phyloP scores from a whole-genome alignment of 805 yeast species.

The Isabelozyma gotoi region DNA sequence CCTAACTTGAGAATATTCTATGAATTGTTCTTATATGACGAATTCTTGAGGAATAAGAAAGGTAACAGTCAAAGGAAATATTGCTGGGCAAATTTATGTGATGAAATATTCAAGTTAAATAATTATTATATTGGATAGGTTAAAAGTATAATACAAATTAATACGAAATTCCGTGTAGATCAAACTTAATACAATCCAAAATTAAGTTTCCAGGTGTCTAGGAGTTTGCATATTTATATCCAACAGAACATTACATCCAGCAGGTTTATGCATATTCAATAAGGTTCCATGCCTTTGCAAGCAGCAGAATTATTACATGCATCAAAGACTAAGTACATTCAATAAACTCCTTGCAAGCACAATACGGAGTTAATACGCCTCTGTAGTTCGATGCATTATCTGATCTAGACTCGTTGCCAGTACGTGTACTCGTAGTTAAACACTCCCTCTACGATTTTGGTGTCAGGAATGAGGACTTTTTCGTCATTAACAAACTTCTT shows the following conservation, averaged over 20 bases:
- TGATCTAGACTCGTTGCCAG: constrained; percentile 40
- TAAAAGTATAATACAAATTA: not conserved
- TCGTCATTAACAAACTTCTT: constrained; percentile 33
- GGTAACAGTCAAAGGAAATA: constrained; percentile 11
- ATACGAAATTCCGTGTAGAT: no score
- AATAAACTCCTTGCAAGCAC: no score
- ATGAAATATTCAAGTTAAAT: constrained; percentile 28
- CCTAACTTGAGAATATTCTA: constrained; percentile 40
- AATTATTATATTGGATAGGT: constrained; percentile 19
- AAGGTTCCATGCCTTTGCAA: not conserved
- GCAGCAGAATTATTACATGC: not conserved
- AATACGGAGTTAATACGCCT: no score
- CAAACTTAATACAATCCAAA: no score
- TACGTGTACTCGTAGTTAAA: constrained; percentile 59
- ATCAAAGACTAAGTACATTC: no score
- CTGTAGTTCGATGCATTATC: not conserved
- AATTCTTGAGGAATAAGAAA: constrained; percentile 15
- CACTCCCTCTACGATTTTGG: constrained; percentile 38
- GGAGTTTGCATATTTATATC: no score
- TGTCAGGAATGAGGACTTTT: constrained; percentile 14
- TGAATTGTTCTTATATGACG: constrained; percentile 32
- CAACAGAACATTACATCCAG: not conserved
- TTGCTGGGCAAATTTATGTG: constrained; percentile 29
- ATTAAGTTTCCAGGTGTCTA: no score
- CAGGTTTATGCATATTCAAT: not conserved